Percentiles rank a stretch among this genome's conserved stretches.
Conservation (phyloP, 1,139 yeast species). For the Kodamaea anthophila region DNA sequence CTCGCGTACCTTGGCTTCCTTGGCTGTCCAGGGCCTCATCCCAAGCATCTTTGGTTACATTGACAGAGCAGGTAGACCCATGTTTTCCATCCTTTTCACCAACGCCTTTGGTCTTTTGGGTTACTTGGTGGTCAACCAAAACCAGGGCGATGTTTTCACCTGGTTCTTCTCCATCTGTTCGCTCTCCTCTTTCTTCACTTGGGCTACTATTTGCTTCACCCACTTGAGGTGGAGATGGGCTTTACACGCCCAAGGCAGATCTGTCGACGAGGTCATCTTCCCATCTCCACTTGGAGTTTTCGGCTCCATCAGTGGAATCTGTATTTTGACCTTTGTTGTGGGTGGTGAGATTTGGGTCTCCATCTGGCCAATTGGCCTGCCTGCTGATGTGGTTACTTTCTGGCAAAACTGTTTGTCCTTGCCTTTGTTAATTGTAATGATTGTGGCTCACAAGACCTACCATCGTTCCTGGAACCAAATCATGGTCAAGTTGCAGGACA, state of each 20-base stretch:
- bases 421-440: slow-evolving; percentile 39
- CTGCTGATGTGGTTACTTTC: slow-evolving; percentile 28
- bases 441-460: slow-evolving; percentile 22
- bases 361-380: slow-evolving; percentile 30
- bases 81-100: slow-evolving; percentile 45
- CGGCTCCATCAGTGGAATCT: slow-evolving; percentile 43
- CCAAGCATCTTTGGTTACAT: slow-evolving; percentile 45
- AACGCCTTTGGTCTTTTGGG: slow-evolving; percentile 54
- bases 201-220: slow-evolving; percentile 49
- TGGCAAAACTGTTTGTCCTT: slow-evolving; percentile 45
- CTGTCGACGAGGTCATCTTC: slow-evolving; percentile 41
- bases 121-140: slow-evolving; percentile 48
- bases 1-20: slow-evolving; percentile 48
- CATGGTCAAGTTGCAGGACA: slow-evolving; percentile 35
- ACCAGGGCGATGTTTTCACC: slow-evolving; percentile 46
- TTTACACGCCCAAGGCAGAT: slow-evolving; percentile 38
- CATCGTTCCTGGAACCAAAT: slow-evolving; percentile 15
- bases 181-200: slow-evolving; percentile 51
- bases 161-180: slow-evolving; percentile 69
- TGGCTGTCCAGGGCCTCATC: slow-evolving; percentile 46
- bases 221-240: slow-evolving; percentile 49
- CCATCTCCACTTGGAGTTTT: slow-evolving; percentile 42
- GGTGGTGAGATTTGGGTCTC: slow-evolving; percentile 46
- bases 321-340: slow-evolving; percentile 35
- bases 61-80: slow-evolving; percentile 53